Evolutionary conservation across 495 filamentous ascomycete species (phyloP), one percentile per base, ranked within the genome.

Genomic region (Pyrenopolyporus hunteri): DNA sequence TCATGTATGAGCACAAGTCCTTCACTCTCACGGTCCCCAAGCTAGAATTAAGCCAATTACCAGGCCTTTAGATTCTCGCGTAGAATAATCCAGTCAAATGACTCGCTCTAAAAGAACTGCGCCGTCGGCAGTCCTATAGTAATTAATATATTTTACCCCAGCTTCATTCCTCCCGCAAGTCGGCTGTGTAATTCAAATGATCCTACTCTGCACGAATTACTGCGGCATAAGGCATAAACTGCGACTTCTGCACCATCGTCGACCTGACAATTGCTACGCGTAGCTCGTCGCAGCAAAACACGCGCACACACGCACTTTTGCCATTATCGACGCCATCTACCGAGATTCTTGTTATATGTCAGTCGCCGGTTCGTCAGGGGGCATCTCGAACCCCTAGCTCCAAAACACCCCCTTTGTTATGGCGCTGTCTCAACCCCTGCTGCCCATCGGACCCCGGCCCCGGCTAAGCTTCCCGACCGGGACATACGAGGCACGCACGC

Each of bases 381-480:
- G 26, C 13, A 53, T 49, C 13, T 55, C 29, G 36, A 59, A 40
- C 14, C 63, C 57, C 42, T 36, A 45, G 49, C 45, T 47, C 64
- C 65, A 69, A n/a, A 70, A 70, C 68, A 57, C 54, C 64, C 43
- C 68, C 62, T 65, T 65, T 70, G 68, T 70, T 65, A 66, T 62
- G 65, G 61, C 42, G 26, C 36, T 65, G 68, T 70, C 64, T 70
- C 68, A 68, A 68, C 65, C 65, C 61, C 54, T 59, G 57, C 35
- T n/a, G n/a, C 22, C 23, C 33, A 14, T 39, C 59, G 43, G 42
- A 59, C 62, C 57, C 51, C 31, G 47, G 47, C 39, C 47, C 16
- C 63, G 63, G 52, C 57, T 52, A 52, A 23, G 17, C 17, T 42
- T 42, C 37, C 61, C 52, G 56, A 59, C 40, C 51, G 48, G 44